Percentiles rank a stretch among this genome's conserved stretches.
These are phyloP conservation scores for Trichoderma citrinoviride DNA, from an alignment of 2,329 filamentous ascomycete species.

Conservation along the genomic window DNA sequence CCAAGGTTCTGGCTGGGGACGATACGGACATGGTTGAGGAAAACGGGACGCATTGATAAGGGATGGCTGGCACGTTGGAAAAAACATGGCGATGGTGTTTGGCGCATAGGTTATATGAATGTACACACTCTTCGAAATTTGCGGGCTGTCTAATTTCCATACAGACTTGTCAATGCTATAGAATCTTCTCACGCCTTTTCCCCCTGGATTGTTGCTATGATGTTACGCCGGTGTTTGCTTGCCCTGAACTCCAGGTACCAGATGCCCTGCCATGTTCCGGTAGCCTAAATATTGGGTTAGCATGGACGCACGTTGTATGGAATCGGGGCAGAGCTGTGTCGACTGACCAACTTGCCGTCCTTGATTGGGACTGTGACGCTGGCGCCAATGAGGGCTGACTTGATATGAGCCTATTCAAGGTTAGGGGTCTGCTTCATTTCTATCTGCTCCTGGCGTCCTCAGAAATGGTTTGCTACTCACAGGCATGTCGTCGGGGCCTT, in stretches of 20 bases:
- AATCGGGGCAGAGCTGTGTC: not conserved
- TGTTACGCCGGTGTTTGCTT: slow-evolving; percentile 70
- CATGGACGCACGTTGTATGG: not conserved
- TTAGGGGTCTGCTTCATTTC: not conserved
- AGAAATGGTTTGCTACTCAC: slow-evolving; percentile 40
- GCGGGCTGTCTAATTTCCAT: slow-evolving; percentile 5
- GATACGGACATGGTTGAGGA: slow-evolving; percentile 61
- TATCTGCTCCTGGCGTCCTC: not conserved
- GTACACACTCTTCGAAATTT: slow-evolving; percentile 3
- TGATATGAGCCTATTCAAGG: slow-evolving; percentile 73
- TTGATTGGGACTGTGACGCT: slow-evolving; percentile 89
- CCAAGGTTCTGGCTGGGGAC: slow-evolving; percentile 62
- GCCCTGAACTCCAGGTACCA: slow-evolving; percentile 92
- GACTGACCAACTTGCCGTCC: slow-evolving; percentile 69
- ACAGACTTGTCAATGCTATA: slow-evolving; percentile 13
- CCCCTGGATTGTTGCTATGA: slow-evolving; percentile 93
- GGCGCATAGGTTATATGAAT: slow-evolving; percentile 30
- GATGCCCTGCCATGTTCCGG: slow-evolving; percentile 79
- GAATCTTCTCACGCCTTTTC: slow-evolving; percentile 54
- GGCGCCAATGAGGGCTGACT: slow-evolving; percentile 83
- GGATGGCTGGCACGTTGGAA: slow-evolving; percentile 26
- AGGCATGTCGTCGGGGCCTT: slow-evolving; percentile 93
- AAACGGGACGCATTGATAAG: slow-evolving; percentile 37
- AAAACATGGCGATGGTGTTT: slow-evolving; percentile 38
- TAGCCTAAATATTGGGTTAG: slow-evolving; percentile 42